Conservation (phyloP, 2,329 filamentous ascomycete genomes). For the Fusarium liriodendri region DNA sequence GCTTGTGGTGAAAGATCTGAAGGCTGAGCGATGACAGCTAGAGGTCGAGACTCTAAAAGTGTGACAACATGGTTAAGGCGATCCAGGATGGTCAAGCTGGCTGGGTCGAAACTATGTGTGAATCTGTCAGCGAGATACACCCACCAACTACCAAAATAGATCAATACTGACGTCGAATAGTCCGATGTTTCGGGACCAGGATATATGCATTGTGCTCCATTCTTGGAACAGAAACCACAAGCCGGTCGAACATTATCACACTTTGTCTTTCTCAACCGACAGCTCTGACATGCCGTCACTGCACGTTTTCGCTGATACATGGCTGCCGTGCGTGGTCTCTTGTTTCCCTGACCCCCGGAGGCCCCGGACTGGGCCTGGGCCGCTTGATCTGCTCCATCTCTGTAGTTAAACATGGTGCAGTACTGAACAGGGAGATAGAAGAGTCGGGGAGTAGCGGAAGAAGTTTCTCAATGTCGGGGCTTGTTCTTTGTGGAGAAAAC, state of each 20-base stretch:
- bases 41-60: not conserved
- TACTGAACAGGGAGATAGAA: not conserved
- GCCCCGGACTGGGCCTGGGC: not conserved
- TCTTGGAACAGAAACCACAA: slow-evolving; percentile 18
- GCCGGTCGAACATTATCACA: slow-evolving; percentile 20
- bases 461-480: not conserved
- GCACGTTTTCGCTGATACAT: slow-evolving; percentile 25
- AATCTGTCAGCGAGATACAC: too few relatives aligned
- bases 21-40: not conserved
- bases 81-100: not conserved
- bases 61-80: not conserved
- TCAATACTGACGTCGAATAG: slow-evolving; percentile 9
- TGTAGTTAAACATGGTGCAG: not conserved
- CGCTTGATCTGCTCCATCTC: not conserved
- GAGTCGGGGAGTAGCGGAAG: not conserved
- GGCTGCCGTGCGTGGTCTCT: slow-evolving; percentile 9
- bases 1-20: not conserved
- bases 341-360: not conserved
- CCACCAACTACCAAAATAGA: too few relatives aligned
- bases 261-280: slow-evolving; percentile 22
- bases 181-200: slow-evolving; percentile 8
- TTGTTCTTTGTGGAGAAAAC: not conserved
- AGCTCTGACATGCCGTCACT: slow-evolving; percentile 19
- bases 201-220: slow-evolving; percentile 20
- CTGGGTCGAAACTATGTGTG: not conserved